Percentiles rank a stretch among this genome's conserved stretches.
phyloP scores from a whole-genome alignment of 768 basidiomycete species.

The Sistotremastrum niveocremeum region DNA sequence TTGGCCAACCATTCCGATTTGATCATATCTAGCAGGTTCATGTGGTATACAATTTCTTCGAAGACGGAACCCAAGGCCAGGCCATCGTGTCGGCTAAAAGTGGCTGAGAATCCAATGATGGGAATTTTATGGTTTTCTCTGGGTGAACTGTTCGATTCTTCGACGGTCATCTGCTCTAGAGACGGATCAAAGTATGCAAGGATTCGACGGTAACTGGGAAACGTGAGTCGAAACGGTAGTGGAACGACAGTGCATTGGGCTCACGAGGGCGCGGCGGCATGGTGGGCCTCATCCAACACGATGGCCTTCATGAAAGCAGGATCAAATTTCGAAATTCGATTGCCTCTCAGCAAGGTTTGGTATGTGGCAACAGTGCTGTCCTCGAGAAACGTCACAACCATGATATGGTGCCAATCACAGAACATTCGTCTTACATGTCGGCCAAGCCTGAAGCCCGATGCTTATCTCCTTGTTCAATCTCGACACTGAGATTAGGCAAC shows the following conservation, averaged over 20 bases:
- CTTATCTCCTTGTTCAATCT: constrained; percentile 81
- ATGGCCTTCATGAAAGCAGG: constrained; percentile 55
- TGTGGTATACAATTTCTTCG: constrained; percentile 84
- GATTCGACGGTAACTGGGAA: constrained; percentile 59
- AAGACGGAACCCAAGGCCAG: constrained; percentile 82
- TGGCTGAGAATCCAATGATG: constrained; percentile 89
- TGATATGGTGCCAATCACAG: neutral
- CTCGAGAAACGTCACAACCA: neutral
- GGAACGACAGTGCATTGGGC: constrained; percentile 13
- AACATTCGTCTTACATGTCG: constrained; percentile 53
- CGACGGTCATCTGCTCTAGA: constrained; percentile 26
- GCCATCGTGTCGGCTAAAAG: constrained; percentile 86
- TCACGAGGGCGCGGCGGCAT: constrained; percentile 85
- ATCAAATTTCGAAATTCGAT: constrained; percentile 64
- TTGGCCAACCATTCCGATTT: constrained; percentile 65
- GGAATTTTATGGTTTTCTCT: constrained; percentile 43
- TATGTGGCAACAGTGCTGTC: constrained; percentile 77
- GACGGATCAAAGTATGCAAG: constrained; percentile 65
- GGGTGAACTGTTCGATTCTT: constrained; percentile 20
- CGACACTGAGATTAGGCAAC: constrained; percentile 65
- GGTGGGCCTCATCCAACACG: constrained; percentile 89
- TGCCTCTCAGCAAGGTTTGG: constrained; percentile 59
- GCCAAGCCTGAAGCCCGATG: constrained; percentile 67
- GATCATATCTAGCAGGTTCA: constrained; percentile 85
- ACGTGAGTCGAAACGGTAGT: constrained; percentile 4